Evolutionary conservation across 139 green algal genomes (phyloP).

Genomic region (Chlorokybus atmophyticus): DNA sequence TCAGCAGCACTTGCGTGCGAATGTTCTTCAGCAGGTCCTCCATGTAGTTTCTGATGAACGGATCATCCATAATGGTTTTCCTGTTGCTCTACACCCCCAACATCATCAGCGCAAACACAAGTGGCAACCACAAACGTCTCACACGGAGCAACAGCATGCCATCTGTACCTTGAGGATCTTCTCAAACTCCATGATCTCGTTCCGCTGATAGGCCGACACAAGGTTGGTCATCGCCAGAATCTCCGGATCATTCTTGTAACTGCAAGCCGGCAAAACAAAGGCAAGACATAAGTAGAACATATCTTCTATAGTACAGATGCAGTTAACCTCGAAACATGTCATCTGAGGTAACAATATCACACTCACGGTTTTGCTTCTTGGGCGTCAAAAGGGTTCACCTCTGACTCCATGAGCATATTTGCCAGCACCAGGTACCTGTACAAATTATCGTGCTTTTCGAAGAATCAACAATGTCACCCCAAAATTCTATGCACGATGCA

Average conservation of each 20-base stretch:
- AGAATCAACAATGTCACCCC: too few relatives aligned
- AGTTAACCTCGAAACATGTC: slow-evolving; percentile 14
- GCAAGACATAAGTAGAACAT: slow-evolving; percentile 3
- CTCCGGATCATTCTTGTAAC: slow-evolving; percentile 74
- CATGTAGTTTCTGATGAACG: slow-evolving; percentile 91
- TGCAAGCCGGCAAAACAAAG: slow-evolving; percentile 7
- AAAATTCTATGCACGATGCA: too few relatives aligned
- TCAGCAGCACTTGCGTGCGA: slow-evolving; percentile 81
- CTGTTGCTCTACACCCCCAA: slow-evolving; percentile 28
- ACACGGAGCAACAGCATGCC: too few relatives aligned
- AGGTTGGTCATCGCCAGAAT: slow-evolving; percentile 89
- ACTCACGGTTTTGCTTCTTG: slow-evolving; percentile 68
- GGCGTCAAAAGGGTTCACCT: slow-evolving; percentile 91
- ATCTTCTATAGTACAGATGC: slow-evolving; percentile 5
- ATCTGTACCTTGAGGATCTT: slow-evolving; percentile 63
- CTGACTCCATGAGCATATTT: slow-evolving; percentile 90
- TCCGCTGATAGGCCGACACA: slow-evolving; percentile 86
- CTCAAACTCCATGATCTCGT: slow-evolving; percentile 88
- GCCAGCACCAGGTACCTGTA: slow-evolving; percentile 87
- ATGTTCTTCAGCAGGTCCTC: slow-evolving; percentile 91
- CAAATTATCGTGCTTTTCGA: too few relatives aligned
- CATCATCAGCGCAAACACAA: too few relatives aligned
- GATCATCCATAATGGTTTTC: slow-evolving; percentile 83
- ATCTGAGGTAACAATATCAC: neutral
- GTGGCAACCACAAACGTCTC: too few relatives aligned